These are phyloP conservation scores for Boletellus ananiceps DNA, from an alignment of 768 basidiomycete species.

Conservation along the genomic window DNA sequence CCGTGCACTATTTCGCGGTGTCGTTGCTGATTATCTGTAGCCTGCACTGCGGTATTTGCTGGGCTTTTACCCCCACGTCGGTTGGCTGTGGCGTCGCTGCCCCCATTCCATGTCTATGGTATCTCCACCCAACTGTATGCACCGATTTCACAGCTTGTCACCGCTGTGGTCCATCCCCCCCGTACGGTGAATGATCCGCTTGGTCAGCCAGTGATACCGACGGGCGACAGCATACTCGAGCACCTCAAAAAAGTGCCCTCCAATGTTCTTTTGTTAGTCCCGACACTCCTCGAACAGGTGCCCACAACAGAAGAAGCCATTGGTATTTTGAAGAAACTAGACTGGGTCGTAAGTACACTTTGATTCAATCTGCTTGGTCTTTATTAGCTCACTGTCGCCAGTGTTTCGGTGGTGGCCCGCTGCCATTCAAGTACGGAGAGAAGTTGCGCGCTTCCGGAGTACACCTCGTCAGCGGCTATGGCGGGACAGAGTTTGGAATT, in stretches of 20 bases:
- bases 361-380: too few species aligned
- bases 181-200: conserved; percentile 16
- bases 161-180: conserved; percentile 27
- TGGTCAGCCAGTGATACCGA: conserved; percentile 33
- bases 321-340: conserved; percentile 22
- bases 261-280: conserved; percentile 33
- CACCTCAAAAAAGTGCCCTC: conserved; percentile 28
- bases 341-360: conserved; percentile 26
- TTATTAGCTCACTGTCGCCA: conserved; percentile 7
- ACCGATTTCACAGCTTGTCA: conserved; percentile 16
- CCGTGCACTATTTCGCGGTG: background rate
- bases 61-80: conserved; percentile 13
- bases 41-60: background rate
- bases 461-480: conserved; percentile 31
- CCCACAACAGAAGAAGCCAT: conserved; percentile 21
- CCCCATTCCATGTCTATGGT: conserved; percentile 27
- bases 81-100: conserved; percentile 22
- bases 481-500: conserved; percentile 30
- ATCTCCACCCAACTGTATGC: conserved; percentile 11
- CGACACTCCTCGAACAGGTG: conserved; percentile 39
- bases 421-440: conserved; percentile 35
- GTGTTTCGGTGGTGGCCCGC: conserved; percentile 38
- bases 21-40: background rate
- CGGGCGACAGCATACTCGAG: conserved; percentile 37
- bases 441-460: conserved; percentile 32